Conservation (phyloP, 441 rosid genomes). For the Euphorbia schlechtendalii region DNA sequence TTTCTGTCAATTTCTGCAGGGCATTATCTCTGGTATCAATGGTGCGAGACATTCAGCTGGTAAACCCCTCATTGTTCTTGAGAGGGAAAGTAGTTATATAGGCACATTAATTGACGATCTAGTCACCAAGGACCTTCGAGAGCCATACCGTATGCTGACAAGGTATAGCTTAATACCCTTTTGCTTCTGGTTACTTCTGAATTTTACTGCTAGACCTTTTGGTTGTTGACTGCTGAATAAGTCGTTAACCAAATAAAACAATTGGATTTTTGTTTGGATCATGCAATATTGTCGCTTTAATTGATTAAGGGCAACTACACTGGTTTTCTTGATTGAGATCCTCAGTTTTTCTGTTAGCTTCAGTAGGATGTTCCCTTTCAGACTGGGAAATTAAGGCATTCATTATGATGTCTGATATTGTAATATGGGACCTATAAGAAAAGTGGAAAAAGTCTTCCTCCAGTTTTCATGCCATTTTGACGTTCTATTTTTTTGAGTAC, state of each 20-base stretch:
- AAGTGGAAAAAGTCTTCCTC: too few relatives aligned
- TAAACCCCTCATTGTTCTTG: conserved; percentile 78
- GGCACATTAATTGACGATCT: conserved; percentile 95
- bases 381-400: too few relatives aligned
- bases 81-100: conserved; percentile 92
- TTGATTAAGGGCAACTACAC: too few relatives aligned
- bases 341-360: too few relatives aligned
- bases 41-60: conserved; percentile 89
- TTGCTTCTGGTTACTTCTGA: neutral
- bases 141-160: conserved; percentile 95
- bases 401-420: too few relatives aligned
- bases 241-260: neutral
- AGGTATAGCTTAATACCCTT: conserved; percentile 38
- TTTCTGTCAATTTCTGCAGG: conserved; percentile 34
- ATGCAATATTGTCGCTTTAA: neutral
- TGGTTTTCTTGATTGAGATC: too few relatives aligned
- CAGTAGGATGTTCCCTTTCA: too few relatives aligned
- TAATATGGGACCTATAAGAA: too few relatives aligned
- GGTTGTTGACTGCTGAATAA: neutral
- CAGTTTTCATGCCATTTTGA: too few relatives aligned
- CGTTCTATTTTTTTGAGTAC: too few relatives aligned
- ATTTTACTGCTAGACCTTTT: neutral
- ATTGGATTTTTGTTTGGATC: neutral
- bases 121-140: conserved; percentile 93
- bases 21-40: conserved; percentile 89